Conservation (phyloP, 768 basidiomycete genomes). For the Suillus spraguei region DNA sequence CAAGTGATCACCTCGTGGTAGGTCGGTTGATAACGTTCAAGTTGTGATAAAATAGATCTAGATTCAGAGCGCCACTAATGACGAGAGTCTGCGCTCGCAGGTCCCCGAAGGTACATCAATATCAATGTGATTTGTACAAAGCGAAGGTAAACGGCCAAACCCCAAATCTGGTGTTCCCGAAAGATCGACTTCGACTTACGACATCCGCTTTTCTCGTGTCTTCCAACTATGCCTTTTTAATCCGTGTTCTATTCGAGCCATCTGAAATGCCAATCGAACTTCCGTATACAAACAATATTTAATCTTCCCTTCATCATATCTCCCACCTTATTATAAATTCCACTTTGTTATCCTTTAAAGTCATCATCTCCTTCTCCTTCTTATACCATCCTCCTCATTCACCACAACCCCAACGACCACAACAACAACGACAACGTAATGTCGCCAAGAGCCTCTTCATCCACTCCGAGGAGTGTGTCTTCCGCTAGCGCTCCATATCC, state of each 20-base stretch:
- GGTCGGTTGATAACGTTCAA: background rate
- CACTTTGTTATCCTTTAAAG: conserved; percentile 9
- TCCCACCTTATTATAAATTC: conserved; percentile 26
- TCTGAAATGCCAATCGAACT: conserved; percentile 20
- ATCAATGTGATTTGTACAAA: background rate
- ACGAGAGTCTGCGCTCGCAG: background rate
- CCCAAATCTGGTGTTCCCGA: conserved; percentile 27
- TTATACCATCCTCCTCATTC: background rate
- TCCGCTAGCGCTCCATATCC: conserved; percentile 36
- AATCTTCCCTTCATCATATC: conserved; percentile 19
- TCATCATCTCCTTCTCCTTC: conserved; percentile 34
- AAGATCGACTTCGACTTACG: conserved; percentile 37
- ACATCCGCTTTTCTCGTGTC: conserved; percentile 39
- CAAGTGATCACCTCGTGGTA: background rate
- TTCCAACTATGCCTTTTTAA: conserved; percentile 26
- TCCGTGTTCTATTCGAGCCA: conserved; percentile 4
- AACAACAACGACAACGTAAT: conserved; percentile 36
- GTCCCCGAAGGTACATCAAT: background rate
- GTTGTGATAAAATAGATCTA: background rate
- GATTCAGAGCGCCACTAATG: background rate
- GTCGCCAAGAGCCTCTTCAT: conserved; percentile 57
- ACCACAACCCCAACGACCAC: too few relatives aligned
- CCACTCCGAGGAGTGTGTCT: conserved; percentile 31
- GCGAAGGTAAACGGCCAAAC: background rate
- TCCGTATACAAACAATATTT: conserved; percentile 25